A percentile compares a stretch with the other conserved stretches of the same genome.
These are phyloP conservation scores for Abrus pulchellus DNA, from an alignment of 306 rosid genomes.

Conservation along the genomic window DNA sequence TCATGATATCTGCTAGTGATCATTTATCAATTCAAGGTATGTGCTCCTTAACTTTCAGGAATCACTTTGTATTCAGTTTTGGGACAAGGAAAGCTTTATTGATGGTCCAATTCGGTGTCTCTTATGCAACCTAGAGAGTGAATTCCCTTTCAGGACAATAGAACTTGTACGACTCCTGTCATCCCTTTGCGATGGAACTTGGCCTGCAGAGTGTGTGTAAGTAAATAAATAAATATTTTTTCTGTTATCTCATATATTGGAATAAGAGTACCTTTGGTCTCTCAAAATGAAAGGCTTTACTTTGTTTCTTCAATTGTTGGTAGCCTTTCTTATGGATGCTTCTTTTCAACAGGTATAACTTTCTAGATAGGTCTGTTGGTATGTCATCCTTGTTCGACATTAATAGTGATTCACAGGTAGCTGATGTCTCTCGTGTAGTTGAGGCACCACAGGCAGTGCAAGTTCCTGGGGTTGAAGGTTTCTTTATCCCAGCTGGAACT, in stretches of 20 bases:
- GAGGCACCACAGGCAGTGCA: slow-evolving; percentile 65
- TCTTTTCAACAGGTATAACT: slow-evolving; percentile 77
- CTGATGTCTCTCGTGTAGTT: slow-evolving; percentile 58
- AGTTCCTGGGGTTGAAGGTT: slow-evolving; percentile 86
- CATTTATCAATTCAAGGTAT: slow-evolving; percentile 39
- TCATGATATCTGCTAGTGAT: slow-evolving; percentile 40
- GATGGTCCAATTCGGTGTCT: slow-evolving; percentile 91
- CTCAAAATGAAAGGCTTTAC: slow-evolving; percentile 17
- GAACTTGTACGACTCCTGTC: slow-evolving; percentile 82
- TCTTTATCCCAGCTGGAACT: slow-evolving; percentile 79
- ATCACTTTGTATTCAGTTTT: slow-evolving; percentile 91
- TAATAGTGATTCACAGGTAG: slow-evolving; percentile 55
- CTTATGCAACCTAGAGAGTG: slow-evolving; percentile 84
- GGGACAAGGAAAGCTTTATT: slow-evolving; percentile 91
- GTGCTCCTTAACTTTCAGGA: slow-evolving; percentile 71
- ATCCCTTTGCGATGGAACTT: slow-evolving; percentile 91
- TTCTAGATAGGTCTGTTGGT: slow-evolving; percentile 83
- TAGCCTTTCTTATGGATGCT: slow-evolving; percentile 44
- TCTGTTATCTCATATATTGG: slow-evolving; percentile 42
- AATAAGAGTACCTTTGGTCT: slow-evolving; percentile 30
- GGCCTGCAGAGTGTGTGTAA: slow-evolving; percentile 98
- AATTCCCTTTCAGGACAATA: slow-evolving; percentile 79
- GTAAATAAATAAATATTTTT: slow-evolving; percentile 50
- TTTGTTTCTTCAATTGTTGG: slow-evolving; percentile 12
- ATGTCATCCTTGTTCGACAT: slow-evolving; percentile 82